Percentiles rank a stretch among this genome's conserved stretches.
Conservation (phyloP, 129 eudicot genomes). For the Lactuca sativa region DNA sequence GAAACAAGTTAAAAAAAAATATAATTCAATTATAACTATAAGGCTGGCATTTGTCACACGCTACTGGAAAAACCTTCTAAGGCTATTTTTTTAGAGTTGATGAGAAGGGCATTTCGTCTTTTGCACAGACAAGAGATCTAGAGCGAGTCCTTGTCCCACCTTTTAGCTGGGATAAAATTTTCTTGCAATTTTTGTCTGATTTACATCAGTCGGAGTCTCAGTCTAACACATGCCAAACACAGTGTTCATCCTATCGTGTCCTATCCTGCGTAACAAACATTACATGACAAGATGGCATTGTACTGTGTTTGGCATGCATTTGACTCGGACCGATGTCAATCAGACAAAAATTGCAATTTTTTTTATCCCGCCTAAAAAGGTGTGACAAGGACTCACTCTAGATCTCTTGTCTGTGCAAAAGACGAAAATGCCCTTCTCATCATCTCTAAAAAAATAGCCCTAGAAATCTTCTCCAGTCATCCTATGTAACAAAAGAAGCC, state of each 20-base stretch:
- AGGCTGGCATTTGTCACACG: not conserved
- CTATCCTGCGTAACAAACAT: not conserved
- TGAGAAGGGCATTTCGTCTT: not conserved
- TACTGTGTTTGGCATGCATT: not conserved
- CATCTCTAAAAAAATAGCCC: not conserved
- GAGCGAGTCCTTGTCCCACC: too few relatives aligned
- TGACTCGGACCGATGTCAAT: not conserved
- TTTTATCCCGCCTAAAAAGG: not conserved
- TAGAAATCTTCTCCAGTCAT: not conserved
- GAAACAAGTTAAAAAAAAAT: conserved; percentile 20
- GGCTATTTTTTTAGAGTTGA: not conserved
- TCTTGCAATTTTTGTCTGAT: not conserved
- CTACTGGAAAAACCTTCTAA: not conserved
- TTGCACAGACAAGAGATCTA: not conserved
- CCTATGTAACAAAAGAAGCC: not conserved
- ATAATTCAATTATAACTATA: not conserved
- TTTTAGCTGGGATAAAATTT: not conserved
- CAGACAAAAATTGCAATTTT: not conserved
- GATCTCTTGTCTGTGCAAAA: not conserved
- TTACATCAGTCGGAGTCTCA: not conserved
- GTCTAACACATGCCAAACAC: not conserved
- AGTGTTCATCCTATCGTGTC: not conserved
- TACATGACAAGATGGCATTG: not conserved
- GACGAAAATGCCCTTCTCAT: not conserved
- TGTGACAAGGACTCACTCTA: not conserved